A percentile compares a stretch with the other conserved stretches of the same genome.
phyloP scores from a whole-genome alignment of 805 yeast genomes.

The Hanseniaspora osmophila region DNA sequence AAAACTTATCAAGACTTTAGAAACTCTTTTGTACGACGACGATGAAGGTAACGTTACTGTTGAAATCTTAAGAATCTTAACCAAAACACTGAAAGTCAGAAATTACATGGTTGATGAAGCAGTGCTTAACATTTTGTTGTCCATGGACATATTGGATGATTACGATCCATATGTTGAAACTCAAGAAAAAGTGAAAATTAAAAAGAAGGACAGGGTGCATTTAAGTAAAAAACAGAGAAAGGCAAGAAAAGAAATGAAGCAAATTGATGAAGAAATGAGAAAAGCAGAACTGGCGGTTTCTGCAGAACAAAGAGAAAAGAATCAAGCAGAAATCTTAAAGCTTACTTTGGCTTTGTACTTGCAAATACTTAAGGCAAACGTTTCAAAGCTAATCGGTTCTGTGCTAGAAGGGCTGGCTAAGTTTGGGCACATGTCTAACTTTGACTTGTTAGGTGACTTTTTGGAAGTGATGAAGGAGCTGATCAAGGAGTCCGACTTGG shows the following conservation, averaged over 20 bases:
- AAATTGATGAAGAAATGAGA: conserved; percentile 78
- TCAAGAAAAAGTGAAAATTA: conserved; percentile 35
- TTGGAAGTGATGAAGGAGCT: conserved; percentile 79
- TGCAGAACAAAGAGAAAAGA: conserved; percentile 71
- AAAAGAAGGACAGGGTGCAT: conserved; percentile 82
- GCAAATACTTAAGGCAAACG: conserved; percentile 53
- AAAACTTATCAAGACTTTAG: conserved; percentile 50
- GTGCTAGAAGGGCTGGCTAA: conserved; percentile 84
- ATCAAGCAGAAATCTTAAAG: conserved; percentile 74
- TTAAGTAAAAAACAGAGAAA: conserved; percentile 82
- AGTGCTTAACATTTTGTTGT: conserved; percentile 57
- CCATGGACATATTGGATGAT: conserved; percentile 51
- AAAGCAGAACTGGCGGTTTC: conserved; percentile 80
- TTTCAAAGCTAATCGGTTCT: conserved; percentile 60
- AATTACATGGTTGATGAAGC: conserved; percentile 74
- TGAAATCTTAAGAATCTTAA: conserved; percentile 54
- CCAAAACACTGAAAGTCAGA: conserved; percentile 59
- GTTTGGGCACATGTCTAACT: conserved; percentile 84
- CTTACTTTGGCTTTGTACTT: conserved; percentile 58
- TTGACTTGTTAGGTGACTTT: conserved; percentile 86
- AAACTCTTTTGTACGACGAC: conserved; percentile 62
- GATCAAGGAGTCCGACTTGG: conserved; percentile 36
- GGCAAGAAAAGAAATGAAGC: conserved; percentile 70
- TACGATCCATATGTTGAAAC: conserved; percentile 54
- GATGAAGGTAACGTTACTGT: conserved; percentile 68